phyloP scores from a whole-genome alignment of 2,329 filamentous ascomycete species.

The Hypoxylon sp. region DNA sequence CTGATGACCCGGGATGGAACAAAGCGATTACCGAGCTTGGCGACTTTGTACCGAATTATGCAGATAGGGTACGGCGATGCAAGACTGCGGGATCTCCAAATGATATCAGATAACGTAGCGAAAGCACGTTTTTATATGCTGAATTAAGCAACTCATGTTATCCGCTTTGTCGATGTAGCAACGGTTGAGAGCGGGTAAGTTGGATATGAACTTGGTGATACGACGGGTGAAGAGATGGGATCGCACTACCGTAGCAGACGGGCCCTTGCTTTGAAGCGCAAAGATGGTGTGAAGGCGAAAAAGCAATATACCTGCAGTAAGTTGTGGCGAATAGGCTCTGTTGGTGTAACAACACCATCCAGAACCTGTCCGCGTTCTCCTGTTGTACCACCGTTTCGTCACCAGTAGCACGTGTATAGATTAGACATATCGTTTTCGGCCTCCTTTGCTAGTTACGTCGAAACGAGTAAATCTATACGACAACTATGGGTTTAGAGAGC shows the following conservation, averaged over 20 bases:
- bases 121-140: conserved; percentile 30
- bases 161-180: conserved; percentile 22
- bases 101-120: conserved; percentile 31
- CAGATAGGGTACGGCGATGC: conserved; percentile 19
- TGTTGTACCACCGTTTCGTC: conserved; percentile 15
- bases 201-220: conserved; percentile 29
- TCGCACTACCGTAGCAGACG: conserved; percentile 34
- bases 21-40: conserved; percentile 37
- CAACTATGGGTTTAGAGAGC: neutral
- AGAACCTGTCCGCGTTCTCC: conserved; percentile 6
- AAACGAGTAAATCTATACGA: conserved; percentile 18
- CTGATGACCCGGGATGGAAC: conserved; percentile 23
- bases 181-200: conserved; percentile 33
- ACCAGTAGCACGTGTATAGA: conserved; percentile 10
- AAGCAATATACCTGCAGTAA: conserved; percentile 13
- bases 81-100: conserved; percentile 20
- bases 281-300: conserved; percentile 39
- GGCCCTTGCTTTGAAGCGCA: conserved; percentile 41
- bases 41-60: conserved; percentile 21
- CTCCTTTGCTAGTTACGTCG: neutral
- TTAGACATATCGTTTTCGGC: conserved; percentile 4
- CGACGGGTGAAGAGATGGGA: conserved; percentile 33
- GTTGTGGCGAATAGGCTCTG: conserved; percentile 23
- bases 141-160: conserved; percentile 34
- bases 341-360: neutral